Conservation (phyloP, 2,329 filamentous ascomycete species). For the Pestalotiopsis sp. region DNA sequence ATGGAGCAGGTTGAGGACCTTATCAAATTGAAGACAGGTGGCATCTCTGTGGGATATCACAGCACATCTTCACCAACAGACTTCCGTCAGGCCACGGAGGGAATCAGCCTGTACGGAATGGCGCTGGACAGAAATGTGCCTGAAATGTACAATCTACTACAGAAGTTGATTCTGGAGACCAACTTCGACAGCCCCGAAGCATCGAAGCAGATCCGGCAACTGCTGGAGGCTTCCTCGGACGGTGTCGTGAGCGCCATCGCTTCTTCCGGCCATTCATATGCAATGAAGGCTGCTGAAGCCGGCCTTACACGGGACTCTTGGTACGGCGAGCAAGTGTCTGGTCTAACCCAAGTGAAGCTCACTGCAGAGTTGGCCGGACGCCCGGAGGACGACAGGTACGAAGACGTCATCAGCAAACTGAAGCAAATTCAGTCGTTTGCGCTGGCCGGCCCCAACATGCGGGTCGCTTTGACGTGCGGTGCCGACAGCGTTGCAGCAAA, state of each 20-base stretch:
- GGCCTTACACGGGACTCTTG: slow-evolving; percentile 73
- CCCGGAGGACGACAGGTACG: slow-evolving; percentile 68
- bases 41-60: slow-evolving; percentile 83
- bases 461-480: slow-evolving; percentile 85
- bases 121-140: slow-evolving; percentile 89
- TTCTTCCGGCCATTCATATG: slow-evolving; percentile 85
- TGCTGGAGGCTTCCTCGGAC: slow-evolving; percentile 84
- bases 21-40: slow-evolving; percentile 95
- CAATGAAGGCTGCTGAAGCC: slow-evolving; percentile 81
- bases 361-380: slow-evolving; percentile 78
- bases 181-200: slow-evolving; percentile 86
- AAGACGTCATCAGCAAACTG: slow-evolving; percentile 78
- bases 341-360: slow-evolving; percentile 87
- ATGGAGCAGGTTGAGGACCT: slow-evolving; percentile 96
- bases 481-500: slow-evolving; percentile 72
- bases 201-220: slow-evolving; percentile 79
- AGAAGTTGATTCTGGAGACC: slow-evolving; percentile 80
- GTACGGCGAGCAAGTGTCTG: slow-evolving; percentile 81
- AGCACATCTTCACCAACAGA: slow-evolving; percentile 77
- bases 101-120: slow-evolving; percentile 82
- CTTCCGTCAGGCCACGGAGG: slow-evolving; percentile 73
- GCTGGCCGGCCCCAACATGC: slow-evolving; percentile 69
- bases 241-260: slow-evolving; percentile 92
- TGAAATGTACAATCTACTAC: slow-evolving; percentile 86
- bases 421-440: slow-evolving; percentile 83